A percentile compares a stretch with the other conserved stretches of the same genome.
Conservation (phyloP, 139 green algal genomes). For the Pseudopediastrum boryanum region DNA sequence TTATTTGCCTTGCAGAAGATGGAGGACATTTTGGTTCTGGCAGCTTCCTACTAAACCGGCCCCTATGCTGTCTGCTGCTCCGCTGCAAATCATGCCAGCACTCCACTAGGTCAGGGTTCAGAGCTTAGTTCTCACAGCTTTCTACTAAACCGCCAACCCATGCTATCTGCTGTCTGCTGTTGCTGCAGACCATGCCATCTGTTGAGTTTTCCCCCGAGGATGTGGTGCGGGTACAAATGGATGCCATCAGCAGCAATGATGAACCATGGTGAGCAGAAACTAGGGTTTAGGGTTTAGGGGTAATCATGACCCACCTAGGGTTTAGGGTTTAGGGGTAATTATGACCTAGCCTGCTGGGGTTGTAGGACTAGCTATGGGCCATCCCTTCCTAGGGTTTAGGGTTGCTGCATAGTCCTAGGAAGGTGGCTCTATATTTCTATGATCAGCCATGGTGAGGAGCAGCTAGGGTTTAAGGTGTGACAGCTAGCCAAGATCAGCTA, state of each 20-base stretch:
- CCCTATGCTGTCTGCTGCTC: background rate
- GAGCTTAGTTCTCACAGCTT: background rate
- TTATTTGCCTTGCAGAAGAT: background rate
- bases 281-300: too few species aligned
- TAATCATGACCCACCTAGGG: background rate
- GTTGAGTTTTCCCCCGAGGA: constrained; percentile 41
- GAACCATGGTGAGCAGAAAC: constrained; percentile 51
- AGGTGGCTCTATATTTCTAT: too few species aligned
- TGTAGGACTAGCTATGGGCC: background rate
- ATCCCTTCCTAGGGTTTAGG: too few species aligned
- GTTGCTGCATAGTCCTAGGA: too few species aligned
- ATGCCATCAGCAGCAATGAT: constrained; percentile 52
- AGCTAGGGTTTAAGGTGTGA: too few species aligned
- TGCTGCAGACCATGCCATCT: constrained; percentile 41
- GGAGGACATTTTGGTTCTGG: background rate
- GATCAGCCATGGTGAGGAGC: too few species aligned
- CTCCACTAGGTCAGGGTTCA: too few species aligned
- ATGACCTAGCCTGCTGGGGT: background rate
- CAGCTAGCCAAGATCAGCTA: too few species aligned
- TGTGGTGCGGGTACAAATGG: constrained; percentile 49
- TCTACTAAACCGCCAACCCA: background rate
- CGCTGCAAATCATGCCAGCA: constrained; percentile 43
- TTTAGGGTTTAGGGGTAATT: background rate
- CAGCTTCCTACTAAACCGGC: background rate
- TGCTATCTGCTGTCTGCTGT: background rate